Base-by-base conservation (phyloP, 1,284 basidiomycete species). In the Leccinum proliferum region DNA sequence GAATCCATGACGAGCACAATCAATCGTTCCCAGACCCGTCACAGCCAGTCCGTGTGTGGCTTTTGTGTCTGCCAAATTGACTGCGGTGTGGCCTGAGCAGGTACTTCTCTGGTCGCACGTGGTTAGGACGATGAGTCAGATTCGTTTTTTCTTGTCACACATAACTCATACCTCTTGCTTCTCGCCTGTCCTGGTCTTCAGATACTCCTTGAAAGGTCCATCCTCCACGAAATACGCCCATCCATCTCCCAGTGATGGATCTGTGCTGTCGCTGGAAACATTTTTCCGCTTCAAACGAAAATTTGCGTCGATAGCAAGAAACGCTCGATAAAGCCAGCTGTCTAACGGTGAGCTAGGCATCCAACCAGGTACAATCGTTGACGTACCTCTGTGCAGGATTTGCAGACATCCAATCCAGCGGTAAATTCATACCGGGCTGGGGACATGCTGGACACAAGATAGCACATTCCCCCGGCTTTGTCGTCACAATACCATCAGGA, bases 391-490 rank as follows among this genome's bases (percentile, higher is more conserved):
- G 46, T 14, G 3, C 7, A 11, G 14, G 46, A 48, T 37, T 18
- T 14, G 50, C 3, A 10, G 46, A 15, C 35, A 35, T 34, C 58
- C 46, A 59, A 9, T 59, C 21, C 2, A n/a, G 9, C 5, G 71
- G 73, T 1, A 74, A 58, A 60, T 76, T 76, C 29, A 57, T 66
- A 0, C 62, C 68, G 0, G 69, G 69, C 0, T 70, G 67, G 0
- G 74, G 74, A 59, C 76, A 77, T 3, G 75, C 75, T 2, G 72
- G 74, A 55, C 75, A 77, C 2, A 60, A 21, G 1, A 76, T 57
- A 1, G 72, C 68, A 7, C 67, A 68, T 6, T 67, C 63, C 0
- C 74, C 72, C 0, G 48, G 55, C 5, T 8, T 5, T 0, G 67
- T 72, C 0, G 15, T 58, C 0, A 18, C n/a, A 4, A 73, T 37